Evolutionary conservation across 176 grass and related monocot genomes (phyloP), one percentile per base, ranked within the genome.

Genomic region (Rhynchospora pubera): DNA sequence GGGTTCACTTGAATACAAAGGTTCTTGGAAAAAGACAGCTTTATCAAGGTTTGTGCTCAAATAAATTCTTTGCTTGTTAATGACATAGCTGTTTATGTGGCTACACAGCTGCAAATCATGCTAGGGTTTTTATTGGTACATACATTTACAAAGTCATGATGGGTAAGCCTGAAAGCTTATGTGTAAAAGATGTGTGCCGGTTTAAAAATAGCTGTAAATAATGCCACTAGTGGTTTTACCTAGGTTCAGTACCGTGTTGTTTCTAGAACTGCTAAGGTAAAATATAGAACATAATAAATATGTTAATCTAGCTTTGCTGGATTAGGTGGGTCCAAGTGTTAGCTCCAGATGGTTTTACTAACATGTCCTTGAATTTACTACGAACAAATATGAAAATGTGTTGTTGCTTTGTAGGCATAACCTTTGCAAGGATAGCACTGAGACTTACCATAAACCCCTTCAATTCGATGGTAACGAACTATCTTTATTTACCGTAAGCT

Each of bases 21-120:
- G 82, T 73, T 91, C 92, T 48, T 98, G 92, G 96, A 98, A 90
- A 81, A 90, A 90, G 76, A 93, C 96, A 65, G 47, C 87, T 77
- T 59, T 93, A 18, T 82, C 44, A 52, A 94, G 95, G 95, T 89
- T 85, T 68, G 83, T 83, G 8, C 53, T 62, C 50, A 83, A 83
- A 65, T 72, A 23, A 65, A 39, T 30, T 69, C 9, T 45, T 52
- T 23, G 14, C 24, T 82, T 81, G 16, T 19, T 62, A 85, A 77
- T 47, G 28, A 22, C 23, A 14, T 79, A 10, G 6, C 19, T 26
- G 23, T 66, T 4, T 10, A 57, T 4, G 47, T 55, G 9, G 2
- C 11, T n/a, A 46, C 30, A 43, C 19, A 28, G 45, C 47, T 53
- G 22, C 45, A 52, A 48, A 75, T 46, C 21, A 53, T 51, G 21